A percentile compares a stretch with the other conserved stretches of the same genome.
Evolutionary conservation across 495 filamentous ascomycete genomes (phyloP).

Genomic region (Cudoniella acicularis): DNA sequence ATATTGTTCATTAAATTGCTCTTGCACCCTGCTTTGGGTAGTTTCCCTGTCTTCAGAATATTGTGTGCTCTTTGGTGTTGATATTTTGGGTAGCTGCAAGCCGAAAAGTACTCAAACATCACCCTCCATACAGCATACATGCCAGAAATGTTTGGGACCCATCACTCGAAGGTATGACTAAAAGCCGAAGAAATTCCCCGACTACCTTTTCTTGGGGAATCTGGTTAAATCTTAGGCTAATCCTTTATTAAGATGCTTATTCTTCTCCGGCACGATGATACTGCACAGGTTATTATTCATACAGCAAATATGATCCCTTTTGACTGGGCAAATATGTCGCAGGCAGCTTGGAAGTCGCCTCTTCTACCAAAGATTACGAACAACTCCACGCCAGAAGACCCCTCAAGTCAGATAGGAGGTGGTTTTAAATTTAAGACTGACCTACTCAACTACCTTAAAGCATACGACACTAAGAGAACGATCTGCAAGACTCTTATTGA

Average conservation of each 20-base stretch:
- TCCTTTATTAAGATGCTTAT: conserved; percentile 77
- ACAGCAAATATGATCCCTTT: conserved; percentile 84
- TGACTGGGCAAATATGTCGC: conserved; percentile 87
- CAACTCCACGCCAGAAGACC: neutral
- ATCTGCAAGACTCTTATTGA: conserved; percentile 46
- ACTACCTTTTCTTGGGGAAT: neutral
- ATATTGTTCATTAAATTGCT: neutral
- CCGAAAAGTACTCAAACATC: conserved; percentile 60
- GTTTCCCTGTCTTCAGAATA: neutral
- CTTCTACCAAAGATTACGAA: conserved; percentile 48
- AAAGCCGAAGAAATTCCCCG: neutral
- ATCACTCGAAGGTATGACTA: conserved; percentile 51
- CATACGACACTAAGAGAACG: conserved; percentile 58
- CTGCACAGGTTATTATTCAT: conserved; percentile 78
- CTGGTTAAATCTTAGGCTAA: too few species aligned
- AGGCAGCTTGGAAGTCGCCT: conserved; percentile 80
- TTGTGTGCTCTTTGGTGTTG: neutral
- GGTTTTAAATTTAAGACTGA: conserved; percentile 74
- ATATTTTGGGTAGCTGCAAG: conserved; percentile 32
- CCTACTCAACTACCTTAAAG: conserved; percentile 65
- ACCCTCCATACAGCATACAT: conserved; percentile 72
- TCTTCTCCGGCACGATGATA: conserved; percentile 70
- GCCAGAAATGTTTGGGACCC: conserved; percentile 84
- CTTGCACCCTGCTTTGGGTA: neutral
- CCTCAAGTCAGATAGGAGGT: conserved; percentile 41